Conservation (phyloP, 2,329 filamentous ascomycete genomes). For the Thielaviopsis punctulata region DNA sequence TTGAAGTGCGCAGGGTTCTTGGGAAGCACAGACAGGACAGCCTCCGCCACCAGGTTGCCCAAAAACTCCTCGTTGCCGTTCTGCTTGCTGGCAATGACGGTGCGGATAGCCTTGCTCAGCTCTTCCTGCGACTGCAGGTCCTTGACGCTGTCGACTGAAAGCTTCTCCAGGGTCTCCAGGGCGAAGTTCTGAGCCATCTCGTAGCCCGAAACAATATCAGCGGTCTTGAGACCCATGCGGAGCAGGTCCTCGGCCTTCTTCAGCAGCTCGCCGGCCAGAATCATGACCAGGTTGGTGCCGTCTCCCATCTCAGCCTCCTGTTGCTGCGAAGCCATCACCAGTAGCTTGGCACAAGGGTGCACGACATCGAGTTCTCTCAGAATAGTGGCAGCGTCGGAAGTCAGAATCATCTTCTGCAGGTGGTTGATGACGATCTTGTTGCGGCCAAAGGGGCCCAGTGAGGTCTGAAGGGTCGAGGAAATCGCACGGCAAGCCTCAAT, state of each 20-base stretch:
- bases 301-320: conserved; percentile 99
- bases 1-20: conserved; percentile 96
- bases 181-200: conserved; percentile 87
- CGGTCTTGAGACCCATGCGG: conserved; percentile 95
- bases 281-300: conserved; percentile 91
- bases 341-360: conserved; percentile 88
- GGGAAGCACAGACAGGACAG: conserved; percentile 70
- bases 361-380: conserved; percentile 95
- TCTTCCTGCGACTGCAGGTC: conserved; percentile 67
- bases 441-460: conserved; percentile 87
- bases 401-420: conserved; percentile 98
- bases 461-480: conserved; percentile 89
- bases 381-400: conserved; percentile 94
- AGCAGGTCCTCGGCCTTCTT: conserved; percentile 95
- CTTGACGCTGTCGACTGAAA: conserved; percentile 78
- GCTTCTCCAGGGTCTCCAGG: conserved; percentile 67
- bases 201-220: conserved; percentile 89
- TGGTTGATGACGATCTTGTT: conserved; percentile 99
- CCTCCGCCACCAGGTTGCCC: conserved; percentile 72
- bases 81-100: conserved; percentile 93
- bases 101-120: conserved; percentile 86
- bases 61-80: conserved; percentile 82
- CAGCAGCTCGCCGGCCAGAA: conserved; percentile 84
- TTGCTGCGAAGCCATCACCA: conserved; percentile 98
- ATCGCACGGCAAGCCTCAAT: conserved; percentile 97